Evolutionary conservation across 108 stramenopile species (phyloP), one percentile per base, ranked within the genome.

Genomic region (Cyclotella sp.): DNA sequence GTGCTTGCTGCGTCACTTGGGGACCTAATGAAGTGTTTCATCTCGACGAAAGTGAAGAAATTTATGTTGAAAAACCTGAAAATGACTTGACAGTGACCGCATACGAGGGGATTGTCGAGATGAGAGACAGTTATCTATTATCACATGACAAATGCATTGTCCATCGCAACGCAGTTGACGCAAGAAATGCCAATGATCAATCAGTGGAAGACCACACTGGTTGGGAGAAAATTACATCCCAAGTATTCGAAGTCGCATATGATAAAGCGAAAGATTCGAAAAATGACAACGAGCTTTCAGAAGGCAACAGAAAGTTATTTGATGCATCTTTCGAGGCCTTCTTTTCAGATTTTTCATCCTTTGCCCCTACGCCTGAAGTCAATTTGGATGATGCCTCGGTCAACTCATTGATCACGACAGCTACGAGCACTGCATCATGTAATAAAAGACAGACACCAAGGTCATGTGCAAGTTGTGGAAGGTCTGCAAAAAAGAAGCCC

Each of bases 271-370:
- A 53, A 53, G 21, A 19, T 6, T 53, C n/a, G 52, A 53, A 53
- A n/a, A 53, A 53, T n/a, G 52, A 53, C n/a, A n/a, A 12, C 52
- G 52, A 53, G 11, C n/a, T n/a, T n/a, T n/a, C n/a, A n/a, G 44
- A 45, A 53, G 52, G 21, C 7, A 7, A 53, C 7, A 14, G 21
- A 19, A 53, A 19, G 18, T 19, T 53, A 19, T 19, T 53, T 19
- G 52, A 53, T 7, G 52, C 52, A 53, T 14, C 52, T 18, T 53
- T 53, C 52, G 21, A 19, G n/a, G 11, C 52, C 7, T 14, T 19
- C 52, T 53, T 53, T 19, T 53, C 52, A 10, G 52, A 53, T 19
- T 53, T 53, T 53, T n/a, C 18, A 12, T 53, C 52, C 52, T n/a
- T 53, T 18, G 52, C 21, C n/a, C 18, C 9, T 19, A 7, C 52